Conservation (phyloP, 2,329 filamentous ascomycete genomes). For the Zymoseptoria passerinii region DNA sequence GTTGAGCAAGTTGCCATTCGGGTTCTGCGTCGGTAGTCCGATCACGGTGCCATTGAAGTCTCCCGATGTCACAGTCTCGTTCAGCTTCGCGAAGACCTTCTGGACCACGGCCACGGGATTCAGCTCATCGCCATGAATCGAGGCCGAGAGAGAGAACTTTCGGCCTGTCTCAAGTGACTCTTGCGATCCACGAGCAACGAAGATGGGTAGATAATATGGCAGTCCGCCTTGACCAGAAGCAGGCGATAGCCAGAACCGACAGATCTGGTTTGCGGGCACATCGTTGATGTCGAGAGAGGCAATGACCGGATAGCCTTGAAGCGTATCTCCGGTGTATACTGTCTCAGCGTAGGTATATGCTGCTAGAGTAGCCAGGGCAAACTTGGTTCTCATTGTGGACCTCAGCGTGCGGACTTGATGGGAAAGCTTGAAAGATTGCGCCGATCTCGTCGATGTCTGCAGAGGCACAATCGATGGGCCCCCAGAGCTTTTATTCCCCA, state of each 20-base stretch:
- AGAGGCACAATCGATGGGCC: no score
- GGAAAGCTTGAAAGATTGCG: not conserved
- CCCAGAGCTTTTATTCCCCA: not conserved
- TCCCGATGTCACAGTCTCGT: conserved; percentile 28
- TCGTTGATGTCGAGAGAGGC: conserved; percentile 28
- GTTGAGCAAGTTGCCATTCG: conserved; percentile 33
- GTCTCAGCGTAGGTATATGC: conserved; percentile 4
- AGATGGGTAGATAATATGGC: conserved; percentile 31
- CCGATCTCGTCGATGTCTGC: no score
- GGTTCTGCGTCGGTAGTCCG: conserved; percentile 33
- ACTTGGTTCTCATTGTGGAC: not conserved
- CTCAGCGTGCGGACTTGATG: not conserved
- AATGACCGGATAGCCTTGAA: conserved; percentile 18
- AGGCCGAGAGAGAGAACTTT: conserved; percentile 31
- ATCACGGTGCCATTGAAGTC: conserved; percentile 27
- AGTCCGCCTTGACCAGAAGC: conserved; percentile 33
- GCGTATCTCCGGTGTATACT: conserved; percentile 14
- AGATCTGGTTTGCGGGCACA: conserved; percentile 30
- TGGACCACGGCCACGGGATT: conserved; percentile 33
- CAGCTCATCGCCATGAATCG: conserved; percentile 34
- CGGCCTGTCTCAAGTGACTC: conserved; percentile 31
- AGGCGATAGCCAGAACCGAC: conserved; percentile 32
- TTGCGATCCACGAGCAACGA: conserved; percentile 32
- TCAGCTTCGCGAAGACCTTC: conserved; percentile 29
- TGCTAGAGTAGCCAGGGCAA: not conserved